Evolutionary conservation across 768 basidiomycete genomes (phyloP), one percentile per base, ranked within the genome.

Genomic region (Tylopilus plumbeoviolaceoides): DNA sequence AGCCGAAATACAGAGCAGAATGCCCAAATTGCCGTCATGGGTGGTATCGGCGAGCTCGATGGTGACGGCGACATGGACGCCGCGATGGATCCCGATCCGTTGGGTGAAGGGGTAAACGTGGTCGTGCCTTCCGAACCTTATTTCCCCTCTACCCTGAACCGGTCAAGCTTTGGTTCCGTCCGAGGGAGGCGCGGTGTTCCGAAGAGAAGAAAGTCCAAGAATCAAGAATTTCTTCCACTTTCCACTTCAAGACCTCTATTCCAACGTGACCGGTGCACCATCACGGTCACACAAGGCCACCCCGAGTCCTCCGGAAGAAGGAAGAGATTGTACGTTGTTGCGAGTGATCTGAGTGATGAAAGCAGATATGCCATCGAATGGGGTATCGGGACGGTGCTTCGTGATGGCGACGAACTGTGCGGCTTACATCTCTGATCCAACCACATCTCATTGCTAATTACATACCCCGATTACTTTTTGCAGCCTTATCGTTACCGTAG

Each of bases 261-360:
- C 71, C 87, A 93, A 63, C 78, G 93, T 47, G 95, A 99, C 66
- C 75, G 97, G 23, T 98, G 94, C 64, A 93, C 93, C 4, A 89
- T 98, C 57, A 85, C 84, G 0, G 63, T 98, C 50, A 88, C 80
- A 0, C 95, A 99, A 60, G 97, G 95, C 5, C 79, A 90, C 53
- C 91, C 93, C 1, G 80, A 68, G 0, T 74, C 72, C 0, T 80
- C 80, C 51, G 72, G 79, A 41, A 80, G 81, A 64, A 77, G 80
- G 57, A 76, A 81, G 58, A 78, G 81, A 55, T 72, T 71, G 55
- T 99, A 98, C 69, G 76, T 97, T 11, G 87, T 98, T 20, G 89
- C 94, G 6, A 97, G 93, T 64, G 97, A 99, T 78, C 67, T 98
- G 61, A 92, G 89, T 55, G 91, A 97, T 59, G 95, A 99, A 72